phyloP scores from a whole-genome alignment of 2,329 filamentous ascomycete genomes.

The Aureobasidium sp. region DNA sequence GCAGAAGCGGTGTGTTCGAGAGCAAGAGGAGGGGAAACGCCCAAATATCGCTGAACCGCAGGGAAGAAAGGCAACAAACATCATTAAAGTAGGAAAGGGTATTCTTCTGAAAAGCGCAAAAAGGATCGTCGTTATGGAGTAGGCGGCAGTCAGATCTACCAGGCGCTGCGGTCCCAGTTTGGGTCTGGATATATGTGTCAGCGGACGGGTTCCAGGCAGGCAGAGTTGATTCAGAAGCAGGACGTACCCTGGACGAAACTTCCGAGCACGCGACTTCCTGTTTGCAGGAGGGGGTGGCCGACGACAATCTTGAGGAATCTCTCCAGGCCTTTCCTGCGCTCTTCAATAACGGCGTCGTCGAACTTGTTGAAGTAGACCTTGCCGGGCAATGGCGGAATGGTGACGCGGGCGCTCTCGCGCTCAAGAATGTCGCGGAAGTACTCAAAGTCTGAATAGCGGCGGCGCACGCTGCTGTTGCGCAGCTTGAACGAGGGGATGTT shows the following conservation, averaged over 20 bases:
- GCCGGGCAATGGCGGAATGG: conserved; percentile 87
- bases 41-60: conserved; percentile 14
- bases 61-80: background rate
- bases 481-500: conserved; percentile 99
- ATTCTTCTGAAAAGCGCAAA: background rate
- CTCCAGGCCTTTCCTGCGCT: conserved; percentile 81
- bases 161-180: conserved; percentile 85
- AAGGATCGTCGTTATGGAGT: background rate
- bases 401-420: conserved; percentile 86
- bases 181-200: conserved; percentile 46
- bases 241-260: conserved; percentile 86
- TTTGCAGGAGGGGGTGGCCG: conserved; percentile 91
- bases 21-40: conserved; percentile 10
- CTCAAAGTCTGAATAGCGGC: conserved; percentile 96
- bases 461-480: conserved; percentile 70
- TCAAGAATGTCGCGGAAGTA: conserved; percentile 98
- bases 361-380: conserved; percentile 98
- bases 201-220: background rate
- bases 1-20: background rate
- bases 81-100: conserved; percentile 1
- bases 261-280: conserved; percentile 90
- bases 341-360: conserved; percentile 96
- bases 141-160: conserved; percentile 40
- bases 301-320: conserved; percentile 97
- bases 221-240: background rate